These are phyloP conservation scores for Apiospora kogelbergensis DNA, from an alignment of 2,329 filamentous ascomycete genomes.

Conservation along the genomic window DNA sequence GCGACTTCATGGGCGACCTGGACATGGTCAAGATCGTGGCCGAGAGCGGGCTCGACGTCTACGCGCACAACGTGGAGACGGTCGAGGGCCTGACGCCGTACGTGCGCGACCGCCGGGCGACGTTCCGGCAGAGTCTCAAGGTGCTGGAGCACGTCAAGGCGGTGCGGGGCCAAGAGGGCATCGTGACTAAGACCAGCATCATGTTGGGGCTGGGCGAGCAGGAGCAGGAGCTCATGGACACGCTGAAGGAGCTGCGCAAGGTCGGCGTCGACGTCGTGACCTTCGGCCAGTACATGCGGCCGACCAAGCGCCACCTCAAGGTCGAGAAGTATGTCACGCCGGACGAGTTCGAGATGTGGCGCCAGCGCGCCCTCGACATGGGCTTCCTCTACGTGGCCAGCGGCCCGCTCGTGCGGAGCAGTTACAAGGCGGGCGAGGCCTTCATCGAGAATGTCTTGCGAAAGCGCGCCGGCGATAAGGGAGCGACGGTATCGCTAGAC, in stretches of 20 bases:
- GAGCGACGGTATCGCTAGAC: conserved; percentile 11
- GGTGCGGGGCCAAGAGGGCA: conserved; percentile 61
- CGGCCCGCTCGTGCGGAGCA: conserved; percentile 88
- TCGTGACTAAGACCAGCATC: conserved; percentile 98
- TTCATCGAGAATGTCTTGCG: conserved; percentile 98
- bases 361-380: conserved; percentile 84
- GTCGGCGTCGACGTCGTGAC: conserved; percentile 90
- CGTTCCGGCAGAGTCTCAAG: conserved; percentile 78
- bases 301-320: conserved; percentile 96
- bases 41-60: conserved; percentile 87
- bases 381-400: conserved; percentile 97
- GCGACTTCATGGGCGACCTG: conserved; percentile 81
- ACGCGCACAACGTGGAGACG: conserved; percentile 96
- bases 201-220: conserved; percentile 96
- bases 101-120: conserved; percentile 86
- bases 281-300: conserved; percentile 99
- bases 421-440: conserved; percentile 96
- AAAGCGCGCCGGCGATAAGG: conserved; percentile 63
- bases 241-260: conserved; percentile 76
- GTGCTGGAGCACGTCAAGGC: conserved; percentile 83
- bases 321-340: conserved; percentile 95
- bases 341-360: conserved; percentile 88
- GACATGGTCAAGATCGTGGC: conserved; percentile 88
- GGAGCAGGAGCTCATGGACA: conserved; percentile 79
- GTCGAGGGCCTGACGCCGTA: conserved; percentile 86